A percentile compares a stretch with the other conserved stretches of the same genome.
phyloP scores from a whole-genome alignment of 2,329 filamentous ascomycete genomes.

The Xylaria multiplex region DNA sequence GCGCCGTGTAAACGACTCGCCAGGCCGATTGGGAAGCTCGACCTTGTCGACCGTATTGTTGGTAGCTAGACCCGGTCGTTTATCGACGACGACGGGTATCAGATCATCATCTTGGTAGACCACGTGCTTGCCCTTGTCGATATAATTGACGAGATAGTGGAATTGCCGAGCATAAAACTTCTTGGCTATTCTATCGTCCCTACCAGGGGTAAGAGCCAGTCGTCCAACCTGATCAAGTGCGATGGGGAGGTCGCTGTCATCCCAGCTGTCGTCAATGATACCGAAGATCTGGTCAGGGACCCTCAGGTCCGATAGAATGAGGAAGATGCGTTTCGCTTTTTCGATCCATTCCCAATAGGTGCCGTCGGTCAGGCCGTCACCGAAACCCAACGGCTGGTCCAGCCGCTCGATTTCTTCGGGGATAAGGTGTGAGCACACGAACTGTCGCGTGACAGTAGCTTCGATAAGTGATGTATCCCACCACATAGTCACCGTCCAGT shows the following conservation, averaged over 20 bases:
- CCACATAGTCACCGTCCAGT: slow-evolving; percentile 61
- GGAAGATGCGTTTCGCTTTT: slow-evolving; percentile 74
- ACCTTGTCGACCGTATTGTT: slow-evolving; percentile 65
- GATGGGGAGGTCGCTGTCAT: slow-evolving; percentile 78
- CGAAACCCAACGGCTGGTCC: slow-evolving; percentile 71
- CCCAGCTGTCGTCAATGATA: slow-evolving; percentile 79
- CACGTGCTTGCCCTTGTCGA: slow-evolving; percentile 69
- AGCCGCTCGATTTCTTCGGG: slow-evolving; percentile 71
- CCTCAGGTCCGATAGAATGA: slow-evolving; percentile 75
- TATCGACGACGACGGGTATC: slow-evolving; percentile 73
- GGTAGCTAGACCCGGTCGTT: slow-evolving; percentile 55
- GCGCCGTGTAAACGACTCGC: slow-evolving; percentile 66
- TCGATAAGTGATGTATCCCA: slow-evolving; percentile 78
- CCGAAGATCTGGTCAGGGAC: slow-evolving; percentile 79
- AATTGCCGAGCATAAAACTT: slow-evolving; percentile 78
- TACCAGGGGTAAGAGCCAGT: slow-evolving; percentile 67
- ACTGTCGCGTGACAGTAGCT: slow-evolving; percentile 73
- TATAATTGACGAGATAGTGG: slow-evolving; percentile 72
- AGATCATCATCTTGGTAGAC: slow-evolving; percentile 74
- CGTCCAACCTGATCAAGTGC: slow-evolving; percentile 71
- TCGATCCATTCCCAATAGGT: slow-evolving; percentile 84
- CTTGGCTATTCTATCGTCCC: slow-evolving; percentile 71
- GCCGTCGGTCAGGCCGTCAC: slow-evolving; percentile 74
- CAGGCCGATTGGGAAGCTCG: slow-evolving; percentile 69
- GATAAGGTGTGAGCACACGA: slow-evolving; percentile 71